Percentiles rank a stretch among this genome's conserved stretches.
These are phyloP conservation scores for Pulveroboletus sp. DNA, from an alignment of 768 basidiomycete species.

Conservation along the genomic window DNA sequence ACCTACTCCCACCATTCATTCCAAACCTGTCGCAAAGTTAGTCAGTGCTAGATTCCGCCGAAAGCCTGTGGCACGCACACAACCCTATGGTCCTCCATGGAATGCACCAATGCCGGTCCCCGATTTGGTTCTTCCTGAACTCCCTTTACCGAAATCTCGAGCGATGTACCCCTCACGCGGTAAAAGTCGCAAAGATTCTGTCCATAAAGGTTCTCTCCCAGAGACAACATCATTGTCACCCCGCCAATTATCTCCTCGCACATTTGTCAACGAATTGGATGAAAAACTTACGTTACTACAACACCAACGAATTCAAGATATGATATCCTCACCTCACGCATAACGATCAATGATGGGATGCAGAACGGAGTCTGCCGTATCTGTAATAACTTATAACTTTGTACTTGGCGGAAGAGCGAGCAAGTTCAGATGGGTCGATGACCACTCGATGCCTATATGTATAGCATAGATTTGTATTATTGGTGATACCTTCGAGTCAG, in stretches of 20 bases:
- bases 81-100: conserved; percentile 37
- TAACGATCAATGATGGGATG: background rate
- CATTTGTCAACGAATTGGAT: conserved; percentile 17
- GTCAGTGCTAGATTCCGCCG: conserved; percentile 16
- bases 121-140: conserved; percentile 1
- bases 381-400: conserved; percentile 11
- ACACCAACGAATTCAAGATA: conserved; percentile 5
- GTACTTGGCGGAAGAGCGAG: background rate
- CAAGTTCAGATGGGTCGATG: background rate
- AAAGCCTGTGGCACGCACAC: conserved; percentile 32
- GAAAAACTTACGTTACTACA: conserved; percentile 20
- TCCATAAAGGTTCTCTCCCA: background rate
- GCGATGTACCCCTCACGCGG: background rate
- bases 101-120: conserved; percentile 29
- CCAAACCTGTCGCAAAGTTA: conserved; percentile 12
- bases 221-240: background rate
- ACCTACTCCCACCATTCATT: background rate
- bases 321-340: conserved; percentile 1
- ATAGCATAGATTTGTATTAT: conserved; percentile 16
- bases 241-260: conserved; percentile 14
- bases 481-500: background rate
- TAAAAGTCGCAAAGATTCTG: background rate
- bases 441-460: background rate
- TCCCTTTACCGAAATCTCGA: background rate
- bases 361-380: background rate